Conservation (phyloP, 768 basidiomycete genomes). For the Rhizopogon sp. region DNA sequence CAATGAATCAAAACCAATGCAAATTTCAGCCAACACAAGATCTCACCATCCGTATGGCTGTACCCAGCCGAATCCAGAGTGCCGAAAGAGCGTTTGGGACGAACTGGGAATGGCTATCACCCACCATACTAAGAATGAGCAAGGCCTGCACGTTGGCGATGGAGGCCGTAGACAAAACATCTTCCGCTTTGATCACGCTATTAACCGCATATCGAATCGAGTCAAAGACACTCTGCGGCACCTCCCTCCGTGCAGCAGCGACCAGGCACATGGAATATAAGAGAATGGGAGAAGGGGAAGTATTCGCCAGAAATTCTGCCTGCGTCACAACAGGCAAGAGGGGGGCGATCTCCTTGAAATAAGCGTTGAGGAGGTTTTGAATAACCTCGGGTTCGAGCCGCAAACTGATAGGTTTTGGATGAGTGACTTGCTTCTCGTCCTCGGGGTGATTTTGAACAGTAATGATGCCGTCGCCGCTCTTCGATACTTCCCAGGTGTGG, state of each 20-base stretch:
- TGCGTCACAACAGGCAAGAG: conserved; percentile 85
- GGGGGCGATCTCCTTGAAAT: conserved; percentile 88
- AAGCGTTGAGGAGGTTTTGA: conserved; percentile 82
- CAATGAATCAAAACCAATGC: conserved; percentile 10
- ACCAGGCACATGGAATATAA: conserved; percentile 94
- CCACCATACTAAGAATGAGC: conserved; percentile 81
- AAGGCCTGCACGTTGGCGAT: conserved; percentile 86
- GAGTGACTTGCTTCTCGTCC: conserved; percentile 49
- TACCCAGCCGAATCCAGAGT: conserved; percentile 80
- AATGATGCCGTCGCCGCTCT: conserved; percentile 84
- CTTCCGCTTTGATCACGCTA: conserved; percentile 80
- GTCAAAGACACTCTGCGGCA: conserved; percentile 84
- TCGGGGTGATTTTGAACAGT: conserved; percentile 61
- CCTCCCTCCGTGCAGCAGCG: conserved; percentile 79
- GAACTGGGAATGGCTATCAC: conserved; percentile 87
- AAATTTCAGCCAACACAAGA: conserved; percentile 1
- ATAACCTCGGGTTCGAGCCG: conserved; percentile 75
- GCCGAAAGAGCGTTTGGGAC: conserved; percentile 84
- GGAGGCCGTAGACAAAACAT: conserved; percentile 83
- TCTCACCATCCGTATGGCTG: conserved; percentile 87
- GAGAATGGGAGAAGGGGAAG: conserved; percentile 73
- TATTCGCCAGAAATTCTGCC: conserved; percentile 76
- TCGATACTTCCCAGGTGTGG: conserved; percentile 82
- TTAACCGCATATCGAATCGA: conserved; percentile 86
- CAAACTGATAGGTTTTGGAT: conserved; percentile 63